Evolutionary conservation across 768 basidiomycete species (phyloP).

Genomic region (Ephemerocybe angulata): DNA sequence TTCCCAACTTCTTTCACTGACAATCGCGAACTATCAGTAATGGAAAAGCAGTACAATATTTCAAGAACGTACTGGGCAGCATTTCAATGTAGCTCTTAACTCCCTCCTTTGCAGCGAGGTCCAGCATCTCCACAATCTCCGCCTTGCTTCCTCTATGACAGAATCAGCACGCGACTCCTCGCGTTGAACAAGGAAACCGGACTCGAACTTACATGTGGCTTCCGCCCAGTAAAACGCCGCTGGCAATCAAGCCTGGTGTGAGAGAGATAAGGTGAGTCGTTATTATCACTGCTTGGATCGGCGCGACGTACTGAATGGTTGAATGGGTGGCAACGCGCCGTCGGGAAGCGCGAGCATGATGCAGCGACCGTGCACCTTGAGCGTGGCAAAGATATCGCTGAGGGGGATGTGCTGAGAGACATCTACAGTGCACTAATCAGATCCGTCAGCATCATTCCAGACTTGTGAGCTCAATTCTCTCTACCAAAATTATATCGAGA

Average conservation of each 20-base stretch:
- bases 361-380: conserved; percentile 51
- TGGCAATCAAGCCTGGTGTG: conserved; percentile 24
- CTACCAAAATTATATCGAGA: conserved; percentile 51
- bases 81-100: conserved; percentile 47
- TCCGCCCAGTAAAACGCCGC: conserved; percentile 27
- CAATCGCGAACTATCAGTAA: not conserved
- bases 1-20: conserved; percentile 44
- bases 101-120: conserved; percentile 51
- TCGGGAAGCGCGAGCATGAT: conserved; percentile 58
- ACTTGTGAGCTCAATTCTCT: conserved; percentile 17
- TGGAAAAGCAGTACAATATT: not conserved
- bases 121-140: conserved; percentile 57
- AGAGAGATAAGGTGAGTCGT: not conserved
- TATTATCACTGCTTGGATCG: conserved; percentile 15
- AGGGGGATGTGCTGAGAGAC: conserved; percentile 28
- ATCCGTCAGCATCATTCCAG: too few relatives aligned
- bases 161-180: conserved; percentile 22
- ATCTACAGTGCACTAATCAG: conserved; percentile 28
- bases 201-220: conserved; percentile 23
- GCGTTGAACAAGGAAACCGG: not conserved
- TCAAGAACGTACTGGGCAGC: conserved; percentile 33
- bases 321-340: conserved; percentile 37
- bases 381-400: conserved; percentile 35
- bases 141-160: conserved; percentile 60
- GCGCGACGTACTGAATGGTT: conserved; percentile 20